Evolutionary conservation across 2,329 filamentous ascomycete species (phyloP).

Genomic region (Fusarium algeriense): DNA sequence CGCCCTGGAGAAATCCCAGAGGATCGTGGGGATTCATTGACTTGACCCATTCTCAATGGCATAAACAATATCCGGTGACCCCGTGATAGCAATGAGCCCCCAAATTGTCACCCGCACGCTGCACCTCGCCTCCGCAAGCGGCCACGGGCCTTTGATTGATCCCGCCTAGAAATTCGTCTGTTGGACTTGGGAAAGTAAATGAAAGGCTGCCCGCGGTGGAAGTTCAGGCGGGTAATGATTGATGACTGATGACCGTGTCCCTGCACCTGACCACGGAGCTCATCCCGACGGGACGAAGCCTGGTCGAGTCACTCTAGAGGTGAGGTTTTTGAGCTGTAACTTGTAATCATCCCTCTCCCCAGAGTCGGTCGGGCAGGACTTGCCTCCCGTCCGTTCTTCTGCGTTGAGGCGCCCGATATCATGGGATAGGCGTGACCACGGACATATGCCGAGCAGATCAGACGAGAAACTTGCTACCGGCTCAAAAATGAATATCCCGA

Average conservation of each 20-base stretch:
- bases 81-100: constrained; percentile 42
- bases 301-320: constrained; percentile 27
- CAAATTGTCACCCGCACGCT: constrained; percentile 46
- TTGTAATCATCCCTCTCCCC: constrained; percentile 22
- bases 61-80: constrained; percentile 40
- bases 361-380: constrained; percentile 23
- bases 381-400: constrained; percentile 27
- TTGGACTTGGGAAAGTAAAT: constrained; percentile 10
- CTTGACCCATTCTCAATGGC: constrained; percentile 32
- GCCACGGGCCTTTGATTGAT: constrained; percentile 38
- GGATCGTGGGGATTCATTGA: constrained; percentile 32
- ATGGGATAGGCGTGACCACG: constrained; percentile 43
- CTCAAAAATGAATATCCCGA: constrained; percentile 33
- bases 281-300: constrained; percentile 35
- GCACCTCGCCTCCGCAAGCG: constrained; percentile 46
- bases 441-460: constrained; percentile 44
- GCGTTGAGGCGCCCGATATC: constrained; percentile 35
- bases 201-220: constrained; percentile 8
- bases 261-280: constrained; percentile 42
- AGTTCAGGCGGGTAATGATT: constrained; percentile 41
- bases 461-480: constrained; percentile 33
- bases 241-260: constrained; percentile 38
- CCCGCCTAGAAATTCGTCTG: constrained; percentile 32
- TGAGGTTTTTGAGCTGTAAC: constrained; percentile 13
- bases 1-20: constrained; percentile 27